phyloP scores from a whole-genome alignment of 1,139 yeast species.

The Taphrina betulina region DNA sequence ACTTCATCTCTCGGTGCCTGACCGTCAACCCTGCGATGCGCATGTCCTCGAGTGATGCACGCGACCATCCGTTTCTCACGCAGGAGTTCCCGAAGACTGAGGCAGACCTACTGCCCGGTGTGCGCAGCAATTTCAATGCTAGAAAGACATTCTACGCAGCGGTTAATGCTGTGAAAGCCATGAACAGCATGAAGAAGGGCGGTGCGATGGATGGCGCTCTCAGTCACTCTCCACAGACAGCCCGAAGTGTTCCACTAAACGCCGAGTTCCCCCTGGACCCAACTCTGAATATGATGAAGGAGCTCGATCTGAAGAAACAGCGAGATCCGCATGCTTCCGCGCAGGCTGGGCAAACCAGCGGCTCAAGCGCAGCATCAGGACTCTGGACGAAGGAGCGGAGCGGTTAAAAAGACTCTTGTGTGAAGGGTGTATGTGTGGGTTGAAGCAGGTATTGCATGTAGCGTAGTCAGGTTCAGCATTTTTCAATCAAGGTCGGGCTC shows the following conservation, averaged over 20 bases:
- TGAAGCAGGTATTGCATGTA: no score
- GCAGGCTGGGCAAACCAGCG: not conserved
- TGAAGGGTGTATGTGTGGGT: no score
- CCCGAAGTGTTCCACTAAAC: conserved; percentile 18
- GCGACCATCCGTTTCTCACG: conserved; percentile 53
- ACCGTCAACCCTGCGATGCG: conserved; percentile 51
- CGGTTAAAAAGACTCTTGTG: no score
- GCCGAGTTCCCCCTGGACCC: conserved; percentile 30
- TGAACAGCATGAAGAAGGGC: conserved; percentile 35
- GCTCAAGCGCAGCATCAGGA: conserved; percentile 13
- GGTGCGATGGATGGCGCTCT: conserved; percentile 46
- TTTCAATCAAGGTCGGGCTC: no score
- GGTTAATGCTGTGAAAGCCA: conserved; percentile 26
- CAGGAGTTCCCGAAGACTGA: conserved; percentile 36
- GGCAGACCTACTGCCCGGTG: conserved; percentile 44
- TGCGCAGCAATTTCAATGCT: conserved; percentile 43
- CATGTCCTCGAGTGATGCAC: conserved; percentile 52
- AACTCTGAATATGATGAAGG: conserved; percentile 15
- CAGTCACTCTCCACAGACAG: conserved; percentile 43
- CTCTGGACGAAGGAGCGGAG: conserved; percentile 11
- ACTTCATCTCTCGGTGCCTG: conserved; percentile 61
- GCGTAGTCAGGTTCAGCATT: no score
- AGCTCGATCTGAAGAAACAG: not conserved
- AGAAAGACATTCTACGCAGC: conserved; percentile 32
- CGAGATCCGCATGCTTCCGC: not conserved